Evolutionary conservation across 768 basidiomycete genomes (phyloP), one percentile per base, ranked within the genome.

Genomic region (Naematelia encephala): DNA sequence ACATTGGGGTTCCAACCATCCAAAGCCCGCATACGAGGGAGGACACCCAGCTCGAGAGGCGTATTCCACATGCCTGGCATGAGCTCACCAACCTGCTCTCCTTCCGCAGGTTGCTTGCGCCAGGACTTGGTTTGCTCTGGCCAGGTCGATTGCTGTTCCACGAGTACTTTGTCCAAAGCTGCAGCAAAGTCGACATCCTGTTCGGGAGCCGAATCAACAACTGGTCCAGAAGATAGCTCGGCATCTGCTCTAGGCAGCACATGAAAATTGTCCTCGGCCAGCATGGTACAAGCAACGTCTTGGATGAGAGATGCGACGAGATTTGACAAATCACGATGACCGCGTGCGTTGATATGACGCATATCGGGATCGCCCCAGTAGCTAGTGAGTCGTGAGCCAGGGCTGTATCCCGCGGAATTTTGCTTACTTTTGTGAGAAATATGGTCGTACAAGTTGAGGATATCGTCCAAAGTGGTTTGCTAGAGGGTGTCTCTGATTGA

Each of bases 331-430:
- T 77, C 75, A 3, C 66, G 67, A 55, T 77, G 75, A 0, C 75
- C 73, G 4, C 65, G 59, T 1, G 66, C 42, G 48, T 75, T 75
- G 65, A 77, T 51, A 49, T 77, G 75, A 3, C 75, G 63, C n/a
- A 62, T 66, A 51, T 77, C 75, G 4, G 74, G 70, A 30, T 73
- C 68, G 25, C 69, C 64, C 75, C 75, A 77, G 45, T 54, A 73
- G 56, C 74, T 75, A 50, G 21, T 25, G 23, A 19, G 34, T 22
- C 62, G 27, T 62, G 57, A 49, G 14, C 10, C 1, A 19, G 11
- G 2, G 2, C 56, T 1, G n/a, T 10, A 45, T 52, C 51, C 22
- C 16, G 27, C 25, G 5, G 10, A 12, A 22, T 1, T n/a, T 2
- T 0, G 65, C 72, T 54, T 51, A 73, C 72, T 73, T 67, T 47